Evolutionary conservation across 1,139 yeast species (phyloP), one percentile per base, ranked within the genome.

Genomic region (Schwanniomyces etchellsii): DNA sequence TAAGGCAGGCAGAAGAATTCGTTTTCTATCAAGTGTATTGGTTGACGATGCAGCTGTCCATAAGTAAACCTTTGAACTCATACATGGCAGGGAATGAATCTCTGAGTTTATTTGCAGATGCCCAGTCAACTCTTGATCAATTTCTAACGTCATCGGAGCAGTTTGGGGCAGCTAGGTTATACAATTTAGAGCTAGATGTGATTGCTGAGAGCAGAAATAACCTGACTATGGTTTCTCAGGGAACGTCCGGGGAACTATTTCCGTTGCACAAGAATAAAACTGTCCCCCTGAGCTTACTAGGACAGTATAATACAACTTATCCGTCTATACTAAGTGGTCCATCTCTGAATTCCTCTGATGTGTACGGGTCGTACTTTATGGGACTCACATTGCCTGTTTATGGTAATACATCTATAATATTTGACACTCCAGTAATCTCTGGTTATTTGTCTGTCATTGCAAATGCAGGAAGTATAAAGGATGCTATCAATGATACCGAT

Each of bases 371-470:
- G 3, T 64, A 64, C 42, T 71, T 68, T 45, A 55, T 77, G 57
- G 78, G 84, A 2, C 47, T 79, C 27, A 76, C 86, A 0, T 44
- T 86, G 5, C 93, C 96, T 0, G 72, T 88, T 2, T 77, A 68
- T 46, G 74, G 86, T 11, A 81, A 83, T 47, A 69, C 81, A 10
- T 82, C 95, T 4, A 80, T 85, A 16, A 61, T 84, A 30, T 55
- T 81, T 16, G 58, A 70, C 18, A 59, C 70, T 12, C 77, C 82
- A 3, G 64, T 72, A 13, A 61, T 83, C 4, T 72, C 81, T 1
- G 96, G 96, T 1, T 88, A 77, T 52, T 46, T 86, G 27, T 70
- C 94, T 0, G 71, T 84, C 5, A 57, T 84, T 2, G 69, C 83
- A 42, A 65, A 69, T 38, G 84, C 91, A 0, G 61, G 63, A 20